Conservation (phyloP, 345 rosid genomes). For the Camelina sativa region DNA sequence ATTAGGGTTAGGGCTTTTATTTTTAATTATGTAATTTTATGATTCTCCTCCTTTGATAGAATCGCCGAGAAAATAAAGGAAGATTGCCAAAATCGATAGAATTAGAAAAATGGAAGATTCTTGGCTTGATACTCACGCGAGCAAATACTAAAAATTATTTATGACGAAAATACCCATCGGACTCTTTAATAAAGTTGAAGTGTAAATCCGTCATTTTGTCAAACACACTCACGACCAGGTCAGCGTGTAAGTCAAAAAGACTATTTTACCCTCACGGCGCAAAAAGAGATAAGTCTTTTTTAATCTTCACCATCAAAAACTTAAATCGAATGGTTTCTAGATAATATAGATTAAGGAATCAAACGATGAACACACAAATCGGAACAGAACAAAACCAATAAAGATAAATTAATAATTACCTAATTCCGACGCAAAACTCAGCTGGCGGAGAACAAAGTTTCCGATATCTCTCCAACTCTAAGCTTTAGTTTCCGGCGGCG, state of each 20-base stretch:
- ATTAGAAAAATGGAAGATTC: background rate
- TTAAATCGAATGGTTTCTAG: conserved; percentile 10
- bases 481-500: conserved; percentile 5
- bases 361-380: conserved; percentile 1
- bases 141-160: background rate
- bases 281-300: conserved; percentile 6
- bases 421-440: background rate
- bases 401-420: conserved; percentile 18
- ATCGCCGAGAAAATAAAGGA: conserved; percentile 20
- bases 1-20: conserved; percentile 17
- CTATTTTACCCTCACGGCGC: conserved; percentile 8
- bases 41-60: background rate
- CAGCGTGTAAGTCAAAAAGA: conserved; percentile 10
- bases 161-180: conserved; percentile 15
- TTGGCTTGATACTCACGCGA: conserved; percentile 46
- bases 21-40: background rate
- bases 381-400: background rate
- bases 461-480: background rate
- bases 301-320: conserved; percentile 10
- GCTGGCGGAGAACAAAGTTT: no score
- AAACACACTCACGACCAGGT: background rate
- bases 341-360: conserved; percentile 8
- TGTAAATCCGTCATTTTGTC: conserved; percentile 32
- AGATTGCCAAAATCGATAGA: background rate
- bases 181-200: background rate